A percentile compares a stretch with the other conserved stretches of the same genome.
Conservation (phyloP, 1,284 basidiomycete genomes). For the Leccinum fuscescens region DNA sequence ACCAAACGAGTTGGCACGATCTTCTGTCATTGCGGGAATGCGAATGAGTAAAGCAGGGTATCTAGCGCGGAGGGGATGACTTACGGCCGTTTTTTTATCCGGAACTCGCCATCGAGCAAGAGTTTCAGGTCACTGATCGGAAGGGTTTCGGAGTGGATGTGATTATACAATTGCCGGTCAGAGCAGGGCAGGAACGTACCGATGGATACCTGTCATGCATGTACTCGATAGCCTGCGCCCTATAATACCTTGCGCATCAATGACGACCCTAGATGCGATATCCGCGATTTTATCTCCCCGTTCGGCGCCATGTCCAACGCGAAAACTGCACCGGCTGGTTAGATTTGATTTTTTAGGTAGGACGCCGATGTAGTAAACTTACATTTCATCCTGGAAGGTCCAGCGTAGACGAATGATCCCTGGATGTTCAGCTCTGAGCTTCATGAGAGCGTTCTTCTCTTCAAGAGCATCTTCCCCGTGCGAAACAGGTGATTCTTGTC, state of each 20-base stretch:
- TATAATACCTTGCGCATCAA: constrained; percentile 77
- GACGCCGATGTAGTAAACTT: not conserved
- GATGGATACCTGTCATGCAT: constrained; percentile 88
- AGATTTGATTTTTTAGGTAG: not conserved
- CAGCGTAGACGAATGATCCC: constrained; percentile 81
- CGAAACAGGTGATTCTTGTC: constrained; percentile 73
- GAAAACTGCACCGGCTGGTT: constrained; percentile 60
- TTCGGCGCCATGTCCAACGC: constrained; percentile 86
- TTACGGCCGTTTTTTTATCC: constrained; percentile 66
- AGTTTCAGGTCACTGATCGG: constrained; percentile 76
- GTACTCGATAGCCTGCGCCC: constrained; percentile 85
- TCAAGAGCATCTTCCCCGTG: constrained; percentile 63
- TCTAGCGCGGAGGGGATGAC: constrained; percentile 13
- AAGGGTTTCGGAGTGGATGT: not conserved
- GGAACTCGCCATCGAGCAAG: constrained; percentile 79
- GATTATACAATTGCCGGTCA: constrained; percentile 12
- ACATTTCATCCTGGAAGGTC: constrained; percentile 86
- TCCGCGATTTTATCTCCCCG: constrained; percentile 82
- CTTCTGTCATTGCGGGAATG: constrained; percentile 32
- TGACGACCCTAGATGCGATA: constrained; percentile 86
- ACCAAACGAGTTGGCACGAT: constrained; percentile 79
- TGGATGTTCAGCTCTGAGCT: constrained; percentile 69
- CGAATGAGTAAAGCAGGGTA: constrained; percentile 8
- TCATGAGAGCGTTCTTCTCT: constrained; percentile 64
- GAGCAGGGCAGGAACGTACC: constrained; percentile 41